Percentiles rank a stretch among this genome's conserved stretches.
These are phyloP conservation scores for Decorospora gaudefroyi DNA, from an alignment of 2,329 filamentous ascomycete species.

Conservation along the genomic window DNA sequence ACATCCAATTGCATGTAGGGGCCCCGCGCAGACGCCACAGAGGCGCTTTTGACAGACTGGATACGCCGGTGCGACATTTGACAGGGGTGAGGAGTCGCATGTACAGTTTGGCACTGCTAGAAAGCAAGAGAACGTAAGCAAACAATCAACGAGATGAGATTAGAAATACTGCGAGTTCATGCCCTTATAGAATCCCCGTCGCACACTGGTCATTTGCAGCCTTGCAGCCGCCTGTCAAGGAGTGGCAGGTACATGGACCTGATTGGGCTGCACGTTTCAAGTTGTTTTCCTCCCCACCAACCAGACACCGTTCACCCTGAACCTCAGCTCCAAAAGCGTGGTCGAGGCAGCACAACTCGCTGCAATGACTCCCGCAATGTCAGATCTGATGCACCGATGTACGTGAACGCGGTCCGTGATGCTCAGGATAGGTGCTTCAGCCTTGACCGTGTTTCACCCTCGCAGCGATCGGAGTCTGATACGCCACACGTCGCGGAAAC, in stretches of 20 bases:
- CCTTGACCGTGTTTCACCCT: slow-evolving; percentile 32
- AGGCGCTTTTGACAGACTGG: slow-evolving; percentile 32
- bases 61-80: slow-evolving; percentile 43
- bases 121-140: slow-evolving; percentile 16
- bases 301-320: slow-evolving; percentile 13
- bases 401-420: slow-evolving; percentile 25
- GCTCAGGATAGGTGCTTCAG: slow-evolving; percentile 18
- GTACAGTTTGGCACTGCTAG: slow-evolving; percentile 2
- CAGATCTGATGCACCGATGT: slow-evolving; percentile 19
- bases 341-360: slow-evolving; percentile 17
- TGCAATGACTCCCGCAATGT: slow-evolving; percentile 4
- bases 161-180: slow-evolving; percentile 29
- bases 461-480: slow-evolving; percentile 29
- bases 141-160: slow-evolving; percentile 24
- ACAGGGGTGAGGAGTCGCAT: slow-evolving; percentile 23
- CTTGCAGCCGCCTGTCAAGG: slow-evolving; percentile 15
- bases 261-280: slow-evolving; percentile 32
- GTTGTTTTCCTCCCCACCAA: slow-evolving; percentile 24
- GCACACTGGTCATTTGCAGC: slow-evolving; percentile 16
- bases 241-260: slow-evolving; percentile 14
- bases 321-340: slow-evolving; percentile 9
- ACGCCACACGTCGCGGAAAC: slow-evolving; percentile 39
- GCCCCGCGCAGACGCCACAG: slow-evolving; percentile 31
- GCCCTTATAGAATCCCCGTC: slow-evolving; percentile 26
- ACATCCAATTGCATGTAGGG: slow-evolving; percentile 14